Base-by-base conservation (phyloP, 164 flowering plant genomes). In the Chimonanthus praecox region DNA sequence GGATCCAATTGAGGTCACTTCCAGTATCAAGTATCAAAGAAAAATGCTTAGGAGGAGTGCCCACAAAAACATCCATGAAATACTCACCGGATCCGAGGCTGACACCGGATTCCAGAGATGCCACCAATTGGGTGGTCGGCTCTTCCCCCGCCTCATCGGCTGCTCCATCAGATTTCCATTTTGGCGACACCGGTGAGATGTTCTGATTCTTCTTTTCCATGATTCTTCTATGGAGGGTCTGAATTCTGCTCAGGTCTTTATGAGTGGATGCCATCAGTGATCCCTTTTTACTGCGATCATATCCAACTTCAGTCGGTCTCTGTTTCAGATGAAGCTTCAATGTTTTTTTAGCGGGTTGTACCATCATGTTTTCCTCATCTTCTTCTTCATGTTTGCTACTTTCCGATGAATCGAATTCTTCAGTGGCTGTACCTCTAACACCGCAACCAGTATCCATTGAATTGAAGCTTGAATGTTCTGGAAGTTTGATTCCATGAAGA, bases 1-100 rank as follows among this genome's bases (percentile, higher is more conserved):
- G 99, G 68, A 95, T 85, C 99, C 99, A 95, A 69, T 93, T 95
- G 7, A 95, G 94, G 75, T 95, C 99, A 67, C 98, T 93, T 5
- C 99, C 99, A 8, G 99, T 95, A 72, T 95, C 99, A 43, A 95
- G 87, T 10, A 95, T 95, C 70, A 95, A 71, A 20, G 90, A 88
- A 81, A 77, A 90, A 70, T 95, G 99, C 74, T 84, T 86, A 1
- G 99, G 94, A n/a, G 99, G 99, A 2, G 97, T 90, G 64, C 99
- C 99, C 16, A 93, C 74, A 74, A 87, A 90, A 33, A 95, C 97
- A 78, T 95, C 99, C 85, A 95, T 95, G 84, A 95, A 89, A 77
- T 95, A 95, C 81, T 95, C 99, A 0, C 99, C 99, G 11, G 98
- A 90, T 13, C 99, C 99, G 49, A 87, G 87, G 65, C 85, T 87